Evolutionary conservation across 2,329 filamentous ascomycete genomes (phyloP), one percentile per base, ranked within the genome.

Genomic region (Sporothrix curviconia): DNA sequence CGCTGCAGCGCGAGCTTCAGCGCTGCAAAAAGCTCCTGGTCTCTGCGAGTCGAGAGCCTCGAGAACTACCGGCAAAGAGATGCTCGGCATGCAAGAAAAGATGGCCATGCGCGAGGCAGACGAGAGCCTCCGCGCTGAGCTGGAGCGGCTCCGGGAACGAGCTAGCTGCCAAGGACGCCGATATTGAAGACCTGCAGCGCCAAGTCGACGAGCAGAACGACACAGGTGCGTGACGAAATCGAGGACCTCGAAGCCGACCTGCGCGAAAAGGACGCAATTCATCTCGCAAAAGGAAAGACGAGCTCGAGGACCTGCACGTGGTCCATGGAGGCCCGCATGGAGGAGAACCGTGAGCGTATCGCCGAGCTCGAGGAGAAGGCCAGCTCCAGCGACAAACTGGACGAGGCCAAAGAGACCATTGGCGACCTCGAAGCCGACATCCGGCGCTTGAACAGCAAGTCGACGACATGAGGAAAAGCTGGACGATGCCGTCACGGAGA

Each of bases 1-100:
- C 90, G 0, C 88, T 97, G 83, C 86, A 94, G 68, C 83, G 86
- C 60, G 94, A 99, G 65, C 79, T 99, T 17, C 84, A 88, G 64
- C 85, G 85, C 63, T 94, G 92, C 74, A 89, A 89, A 69, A 97
- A 96, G 70, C 86, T 87, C 40, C 77, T 99, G 11, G 83, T 82
- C 19, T 81, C 84, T 22, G 92, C 92, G n/a, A 3, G 92, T 97
- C 74, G 86, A 85, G 63, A 90, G 96, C 60, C 79, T 97, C 3
- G 92, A 96, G 67, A 80, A 80, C 59, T 96, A 95, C 69, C 84
- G 87, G 55, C 79, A 87, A n/a, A 65, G 89, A 96, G 68, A 84
- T 96, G 63, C 74, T 86, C 57, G 89, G 95, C 61, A 82, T 95
- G 60, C 88, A 92, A 61, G 88, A 95, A 60, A 89, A 87, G 66